These are phyloP conservation scores for Suillus cothurnatus DNA, from an alignment of 768 basidiomycete genomes.

Conservation along the genomic window DNA sequence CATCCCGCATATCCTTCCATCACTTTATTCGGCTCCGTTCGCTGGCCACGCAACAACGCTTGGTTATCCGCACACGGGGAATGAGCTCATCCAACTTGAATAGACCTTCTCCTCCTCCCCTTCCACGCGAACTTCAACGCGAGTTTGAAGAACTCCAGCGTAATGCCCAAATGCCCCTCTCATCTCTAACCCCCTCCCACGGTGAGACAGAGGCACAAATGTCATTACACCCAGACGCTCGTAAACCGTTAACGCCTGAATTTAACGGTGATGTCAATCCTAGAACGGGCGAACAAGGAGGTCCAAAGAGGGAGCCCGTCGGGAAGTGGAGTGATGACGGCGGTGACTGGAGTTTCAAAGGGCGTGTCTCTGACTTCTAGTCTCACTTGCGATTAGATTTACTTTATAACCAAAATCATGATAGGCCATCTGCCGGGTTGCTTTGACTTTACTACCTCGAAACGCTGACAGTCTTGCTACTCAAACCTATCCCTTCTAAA, in stretches of 20 bases:
- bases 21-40: background rate
- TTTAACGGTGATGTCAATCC: conserved; percentile 87
- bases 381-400: background rate
- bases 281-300: conserved; percentile 79
- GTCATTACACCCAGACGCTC: conserved; percentile 72
- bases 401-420: background rate
- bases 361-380: conserved; percentile 85
- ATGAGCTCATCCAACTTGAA: conserved; percentile 41
- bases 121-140: conserved; percentile 74
- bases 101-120: conserved; percentile 72
- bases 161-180: conserved; percentile 50
- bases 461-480: background rate
- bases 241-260: conserved; percentile 55
- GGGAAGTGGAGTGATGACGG: conserved; percentile 53
- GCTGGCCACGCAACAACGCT: background rate
- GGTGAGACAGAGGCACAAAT: conserved; percentile 43
- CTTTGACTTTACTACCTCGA: background rate
- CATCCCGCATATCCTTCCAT: background rate
- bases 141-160: conserved; percentile 87
- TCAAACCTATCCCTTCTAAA: background rate
- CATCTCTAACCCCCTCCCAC: conserved; percentile 24
- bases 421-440: background rate
- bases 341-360: conserved; percentile 92
- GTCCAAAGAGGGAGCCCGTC: conserved; percentile 87
- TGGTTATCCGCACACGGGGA: conserved; percentile 12